phyloP scores from a whole-genome alignment of 441 rosid genomes.

The Theobroma grandiflorum region DNA sequence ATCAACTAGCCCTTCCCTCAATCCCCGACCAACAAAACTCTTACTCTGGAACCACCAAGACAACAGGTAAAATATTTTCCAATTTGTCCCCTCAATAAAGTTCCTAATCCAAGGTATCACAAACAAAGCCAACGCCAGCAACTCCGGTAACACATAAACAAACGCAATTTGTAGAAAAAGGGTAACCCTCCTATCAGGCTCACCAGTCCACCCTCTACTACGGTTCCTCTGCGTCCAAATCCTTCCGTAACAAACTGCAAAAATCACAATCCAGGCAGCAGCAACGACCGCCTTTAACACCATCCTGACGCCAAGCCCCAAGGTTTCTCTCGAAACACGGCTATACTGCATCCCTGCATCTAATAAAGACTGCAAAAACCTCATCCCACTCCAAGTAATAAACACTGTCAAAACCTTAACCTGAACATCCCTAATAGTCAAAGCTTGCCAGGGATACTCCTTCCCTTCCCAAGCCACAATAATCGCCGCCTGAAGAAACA shows the following conservation, averaged over 20 bases:
- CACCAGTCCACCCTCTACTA: constrained; percentile 54
- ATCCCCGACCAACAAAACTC: constrained; percentile 88
- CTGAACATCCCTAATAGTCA: constrained; percentile 59
- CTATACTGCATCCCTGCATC: constrained; percentile 69
- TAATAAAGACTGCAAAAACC: constrained; percentile 80
- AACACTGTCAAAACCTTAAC: constrained; percentile 74
- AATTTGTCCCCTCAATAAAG: constrained; percentile 77
- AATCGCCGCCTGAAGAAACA: constrained; percentile 81
- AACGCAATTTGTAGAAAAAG: constrained; percentile 66
- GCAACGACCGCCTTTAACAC: constrained; percentile 69
- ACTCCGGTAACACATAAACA: constrained; percentile 72
- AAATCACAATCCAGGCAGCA: constrained; percentile 65
- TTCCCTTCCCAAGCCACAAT: constrained; percentile 80
- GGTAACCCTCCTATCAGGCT: constrained; percentile 48
- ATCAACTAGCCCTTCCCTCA: constrained; percentile 87
- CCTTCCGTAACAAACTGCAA: constrained; percentile 63
- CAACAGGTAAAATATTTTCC: constrained; percentile 71
- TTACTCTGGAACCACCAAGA: constrained; percentile 98
- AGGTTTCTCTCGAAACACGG: constrained; percentile 78
- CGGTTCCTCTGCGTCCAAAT: constrained; percentile 74
- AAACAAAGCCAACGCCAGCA: constrained; percentile 69
- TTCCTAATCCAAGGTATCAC: constrained; percentile 86
- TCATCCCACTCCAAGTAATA: constrained; percentile 85
- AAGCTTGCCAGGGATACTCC: constrained; percentile 65
- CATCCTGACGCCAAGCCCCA: constrained; percentile 75